These are phyloP conservation scores for Ogataea nakhonphanomensis DNA, from an alignment of 805 yeast genomes.

Conservation along the genomic window DNA sequence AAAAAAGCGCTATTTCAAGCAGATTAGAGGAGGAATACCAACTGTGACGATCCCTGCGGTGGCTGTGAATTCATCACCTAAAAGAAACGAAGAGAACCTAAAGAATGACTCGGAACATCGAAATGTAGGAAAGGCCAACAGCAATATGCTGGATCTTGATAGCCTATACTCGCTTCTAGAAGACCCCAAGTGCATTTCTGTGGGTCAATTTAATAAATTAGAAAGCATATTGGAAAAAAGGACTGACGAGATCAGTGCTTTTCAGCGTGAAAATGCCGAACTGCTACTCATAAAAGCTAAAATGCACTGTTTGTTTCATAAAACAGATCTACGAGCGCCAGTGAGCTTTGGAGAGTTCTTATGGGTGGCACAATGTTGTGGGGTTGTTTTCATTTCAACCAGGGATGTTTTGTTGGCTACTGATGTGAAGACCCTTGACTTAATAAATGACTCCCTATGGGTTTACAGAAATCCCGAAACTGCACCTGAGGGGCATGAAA, in stretches of 20 bases:
- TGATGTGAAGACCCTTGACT: background rate
- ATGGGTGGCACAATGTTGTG: slow-evolving; percentile 2
- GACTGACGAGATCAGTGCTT: background rate
- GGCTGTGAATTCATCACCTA: too few species aligned
- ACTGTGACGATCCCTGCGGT: too few species aligned
- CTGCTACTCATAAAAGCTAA: slow-evolving; percentile 6
- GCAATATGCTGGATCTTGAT: background rate
- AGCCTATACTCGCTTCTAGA: background rate
- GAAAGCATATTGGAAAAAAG: background rate
- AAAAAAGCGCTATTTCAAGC: slow-evolving; percentile 19
- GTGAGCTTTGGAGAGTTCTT: slow-evolving; percentile 4
- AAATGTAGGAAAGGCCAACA: background rate
- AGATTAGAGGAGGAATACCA: background rate
- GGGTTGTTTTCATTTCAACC: slow-evolving; percentile 2
- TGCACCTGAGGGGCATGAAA: background rate
- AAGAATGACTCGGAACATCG: background rate
- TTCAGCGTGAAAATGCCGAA: slow-evolving; percentile 1
- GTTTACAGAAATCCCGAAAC: background rate
- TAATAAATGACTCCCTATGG: slow-evolving; percentile 1
- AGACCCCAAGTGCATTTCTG: background rate
- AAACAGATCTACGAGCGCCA: background rate
- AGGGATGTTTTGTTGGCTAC: slow-evolving; percentile 5
- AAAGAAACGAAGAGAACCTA: background rate
- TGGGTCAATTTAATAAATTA: background rate
- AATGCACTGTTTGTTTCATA: slow-evolving; percentile 3